phyloP scores from a whole-genome alignment of 768 basidiomycete species.

The Phanerochaete carnosa region DNA sequence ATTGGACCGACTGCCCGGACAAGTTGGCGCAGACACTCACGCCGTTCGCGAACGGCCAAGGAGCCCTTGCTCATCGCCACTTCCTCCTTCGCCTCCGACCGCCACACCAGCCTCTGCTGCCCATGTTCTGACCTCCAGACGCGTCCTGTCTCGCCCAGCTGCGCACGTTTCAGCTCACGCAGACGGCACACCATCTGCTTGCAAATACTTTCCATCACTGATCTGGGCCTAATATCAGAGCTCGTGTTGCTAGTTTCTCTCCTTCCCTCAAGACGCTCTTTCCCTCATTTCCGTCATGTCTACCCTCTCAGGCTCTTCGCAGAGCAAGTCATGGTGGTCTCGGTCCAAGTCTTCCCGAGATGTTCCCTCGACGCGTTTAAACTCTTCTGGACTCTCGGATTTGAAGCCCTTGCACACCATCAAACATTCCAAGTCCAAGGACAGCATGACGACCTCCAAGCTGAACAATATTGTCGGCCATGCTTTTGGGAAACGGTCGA shows the following conservation, averaged over 20 bases:
- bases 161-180: neutral
- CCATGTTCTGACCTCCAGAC: neutral
- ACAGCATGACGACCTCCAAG: slow-evolving; percentile 30
- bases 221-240: slow-evolving; percentile 15
- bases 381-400: slow-evolving; percentile 19
- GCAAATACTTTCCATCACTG: slow-evolving; percentile 15
- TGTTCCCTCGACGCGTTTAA: slow-evolving; percentile 10
- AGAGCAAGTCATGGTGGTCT: slow-evolving; percentile 31
- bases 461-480: slow-evolving; percentile 59
- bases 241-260: slow-evolving; percentile 12
- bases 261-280: slow-evolving; percentile 21
- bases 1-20: neutral
- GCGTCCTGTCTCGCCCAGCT: neutral
- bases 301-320: slow-evolving; percentile 14
- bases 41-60: neutral
- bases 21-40: neutral
- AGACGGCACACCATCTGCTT: slow-evolving; percentile 2
- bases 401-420: slow-evolving; percentile 17
- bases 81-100: neutral
- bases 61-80: slow-evolving; percentile 1
- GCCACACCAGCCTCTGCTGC: neutral
- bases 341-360: slow-evolving; percentile 29
- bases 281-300: slow-evolving; percentile 24
- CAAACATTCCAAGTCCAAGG: slow-evolving; percentile 18
- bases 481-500: slow-evolving; percentile 62